Base-by-base conservation (phyloP, 2,329 filamentous ascomycete species). In the Colletotrichum siamense region DNA sequence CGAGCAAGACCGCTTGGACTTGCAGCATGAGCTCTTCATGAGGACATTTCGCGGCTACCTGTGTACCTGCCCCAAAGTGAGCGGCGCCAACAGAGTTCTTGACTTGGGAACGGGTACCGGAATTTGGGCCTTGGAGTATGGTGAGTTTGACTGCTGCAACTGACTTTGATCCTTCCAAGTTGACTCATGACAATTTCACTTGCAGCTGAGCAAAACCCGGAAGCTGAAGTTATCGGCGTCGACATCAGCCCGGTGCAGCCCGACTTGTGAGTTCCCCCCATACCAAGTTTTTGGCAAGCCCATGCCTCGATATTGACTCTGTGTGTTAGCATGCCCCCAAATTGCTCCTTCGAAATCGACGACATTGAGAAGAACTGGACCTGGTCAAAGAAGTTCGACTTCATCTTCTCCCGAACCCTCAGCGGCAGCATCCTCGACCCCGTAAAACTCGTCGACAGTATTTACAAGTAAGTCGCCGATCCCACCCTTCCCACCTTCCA, bases 291-390 rank as follows among this genome's bases (percentile, higher is more conserved):
- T 13, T 10, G n/a, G 3, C 30, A 18, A 7, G n/a, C 22, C 16
- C 4, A 6, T 8, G 6, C 6, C 39, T 8, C 57, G 10, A 65
- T 16, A 65, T 6, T 62, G 6, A 62, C 28, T 30, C 28, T 9
- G 28, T 5, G 1, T 8, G 18, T 6, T 4, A 81, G 79, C 71
- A 86, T 87, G 9, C 87, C 88, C 0, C 84, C 86, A 0, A 90
- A 90, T 73, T 82, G 87, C 63, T 80, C 80, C 9, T 90, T 90
- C 77, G 84, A 86, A 39, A 80, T 86, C 63, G 85, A 86, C 71
- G 84, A 86, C 72, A 77, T 81, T 2, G 83, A 84, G 30, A 79
- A 82, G 66, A 77, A 80, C 36, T 87, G 85, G 85, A 81, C 81
- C 4, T 85, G 78, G 52, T 75, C 78, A 6, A 65, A 78, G 8